phyloP scores from a whole-genome alignment of 1,284 basidiomycete genomes.

The Cryptococcus sp. region DNA sequence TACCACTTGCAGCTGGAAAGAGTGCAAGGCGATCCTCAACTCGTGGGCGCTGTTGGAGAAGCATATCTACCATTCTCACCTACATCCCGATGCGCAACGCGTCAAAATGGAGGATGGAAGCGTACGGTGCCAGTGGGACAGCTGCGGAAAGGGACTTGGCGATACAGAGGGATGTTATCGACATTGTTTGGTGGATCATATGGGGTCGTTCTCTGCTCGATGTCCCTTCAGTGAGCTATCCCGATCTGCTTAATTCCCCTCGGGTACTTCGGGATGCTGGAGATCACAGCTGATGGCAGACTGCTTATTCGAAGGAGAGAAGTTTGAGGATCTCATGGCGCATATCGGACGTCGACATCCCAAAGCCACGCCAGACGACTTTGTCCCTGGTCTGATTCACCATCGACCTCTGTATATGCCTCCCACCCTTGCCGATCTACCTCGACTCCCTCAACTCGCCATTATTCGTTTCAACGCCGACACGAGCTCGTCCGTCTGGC shows the following conservation, averaged over 20 bases:
- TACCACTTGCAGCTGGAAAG: slow-evolving; percentile 24
- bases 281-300: slow-evolving; percentile 18
- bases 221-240: slow-evolving; percentile 31
- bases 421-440: not conserved
- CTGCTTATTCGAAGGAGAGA: slow-evolving; percentile 25
- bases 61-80: slow-evolving; percentile 27
- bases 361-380: slow-evolving; percentile 30
- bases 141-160: slow-evolving; percentile 13
- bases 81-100: slow-evolving; percentile 10
- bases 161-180: slow-evolving; percentile 16
- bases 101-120: not conserved
- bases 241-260: not conserved
- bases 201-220: slow-evolving; percentile 25
- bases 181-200: slow-evolving; percentile 26
- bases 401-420: slow-evolving; percentile 13
- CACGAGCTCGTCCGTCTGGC: not conserved
- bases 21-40: slow-evolving; percentile 26
- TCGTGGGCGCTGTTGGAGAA: slow-evolving; percentile 35
- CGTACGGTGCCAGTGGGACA: slow-evolving; percentile 20
- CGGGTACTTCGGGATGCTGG: no score
- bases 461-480: no score
- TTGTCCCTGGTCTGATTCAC: slow-evolving; percentile 34
- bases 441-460: no score
- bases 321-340: slow-evolving; percentile 24
- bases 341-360: slow-evolving; percentile 29